These are phyloP conservation scores for Gossypium schwendimanii DNA, from an alignment of 441 rosid genomes.

Conservation along the genomic window DNA sequence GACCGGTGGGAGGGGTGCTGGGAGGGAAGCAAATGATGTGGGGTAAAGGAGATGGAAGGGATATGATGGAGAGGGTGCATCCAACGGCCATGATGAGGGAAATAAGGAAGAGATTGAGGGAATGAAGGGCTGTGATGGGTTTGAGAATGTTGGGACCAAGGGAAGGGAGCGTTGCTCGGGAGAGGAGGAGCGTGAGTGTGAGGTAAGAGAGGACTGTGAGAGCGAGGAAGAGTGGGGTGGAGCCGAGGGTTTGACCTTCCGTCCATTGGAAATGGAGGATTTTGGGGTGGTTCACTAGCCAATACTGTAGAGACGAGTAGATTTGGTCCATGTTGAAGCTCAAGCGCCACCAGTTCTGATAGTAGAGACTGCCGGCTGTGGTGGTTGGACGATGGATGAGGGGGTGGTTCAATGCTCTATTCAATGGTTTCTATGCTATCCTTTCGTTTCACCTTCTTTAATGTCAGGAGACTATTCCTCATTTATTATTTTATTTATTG, in stretches of 20 bases:
- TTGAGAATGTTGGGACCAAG: conserved; percentile 23
- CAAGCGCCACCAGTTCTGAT: not conserved
- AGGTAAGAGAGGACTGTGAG: conserved; percentile 45
- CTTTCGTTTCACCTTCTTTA: not conserved
- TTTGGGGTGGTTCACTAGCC: conserved; percentile 58
- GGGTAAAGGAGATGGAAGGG: conserved; percentile 21
- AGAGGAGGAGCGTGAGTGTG: conserved; percentile 36
- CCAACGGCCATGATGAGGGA: conserved; percentile 44
- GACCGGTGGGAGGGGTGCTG: conserved; percentile 29
- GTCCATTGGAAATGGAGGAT: conserved; percentile 61
- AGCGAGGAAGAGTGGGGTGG: conserved; percentile 43
- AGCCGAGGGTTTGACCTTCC: conserved; percentile 49
- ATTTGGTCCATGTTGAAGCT: not conserved
- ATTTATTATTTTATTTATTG: no score
- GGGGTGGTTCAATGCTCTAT: not conserved
- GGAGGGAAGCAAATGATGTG: conserved; percentile 48
- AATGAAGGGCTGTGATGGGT: conserved; percentile 43
- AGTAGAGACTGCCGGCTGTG: not conserved
- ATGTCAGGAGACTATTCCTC: not conserved
- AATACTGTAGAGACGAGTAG: conserved; percentile 32
- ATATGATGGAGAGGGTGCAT: conserved; percentile 32
- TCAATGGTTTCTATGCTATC: not conserved
- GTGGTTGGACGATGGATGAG: not conserved
- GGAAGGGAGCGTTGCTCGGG: conserved; percentile 18
- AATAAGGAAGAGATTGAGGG: conserved; percentile 29